Percentiles rank a stretch among this genome's conserved stretches.
These are phyloP conservation scores for Tephrocybe sp. DNA, from an alignment of 768 basidiomycete genomes.

Conservation along the genomic window DNA sequence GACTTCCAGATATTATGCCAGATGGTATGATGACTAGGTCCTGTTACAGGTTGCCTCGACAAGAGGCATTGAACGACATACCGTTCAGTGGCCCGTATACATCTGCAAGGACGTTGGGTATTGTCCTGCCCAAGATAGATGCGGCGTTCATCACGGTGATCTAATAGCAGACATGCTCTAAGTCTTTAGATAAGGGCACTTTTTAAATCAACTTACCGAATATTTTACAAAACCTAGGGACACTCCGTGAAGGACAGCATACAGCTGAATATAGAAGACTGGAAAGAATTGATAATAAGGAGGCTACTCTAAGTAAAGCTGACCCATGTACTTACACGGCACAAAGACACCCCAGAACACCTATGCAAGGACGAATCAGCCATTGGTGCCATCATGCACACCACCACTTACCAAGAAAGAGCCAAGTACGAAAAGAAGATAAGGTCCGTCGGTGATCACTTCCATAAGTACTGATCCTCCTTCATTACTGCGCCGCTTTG, in stretches of 20 bases:
- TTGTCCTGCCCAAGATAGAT: constrained; percentile 56
- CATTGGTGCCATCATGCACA: not conserved
- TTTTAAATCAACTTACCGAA: constrained; percentile 28
- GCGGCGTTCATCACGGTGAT: constrained; percentile 53
- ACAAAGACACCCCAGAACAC: constrained; percentile 51
- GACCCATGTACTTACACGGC: constrained; percentile 37
- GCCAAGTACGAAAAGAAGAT: constrained; percentile 41
- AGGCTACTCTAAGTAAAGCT: not conserved
- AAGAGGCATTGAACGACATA: constrained; percentile 18
- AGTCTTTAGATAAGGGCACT: not conserved
- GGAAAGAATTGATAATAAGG: not conserved
- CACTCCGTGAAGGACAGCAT: constrained; percentile 39
- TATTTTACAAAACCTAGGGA: constrained; percentile 41
- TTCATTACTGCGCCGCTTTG: constrained; percentile 19
- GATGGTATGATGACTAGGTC: constrained; percentile 42
- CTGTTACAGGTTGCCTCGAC: not conserved
- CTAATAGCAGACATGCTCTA: constrained; percentile 22
- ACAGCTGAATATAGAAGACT: constrained; percentile 57
- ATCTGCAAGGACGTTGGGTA: constrained; percentile 57
- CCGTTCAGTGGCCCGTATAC: constrained; percentile 49
- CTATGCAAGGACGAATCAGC: constrained; percentile 19
- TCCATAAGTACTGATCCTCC: constrained; percentile 27
- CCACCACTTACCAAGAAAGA: constrained; percentile 32
- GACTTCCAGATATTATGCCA: constrained; percentile 37
- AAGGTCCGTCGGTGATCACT: constrained; percentile 41